phyloP scores from a whole-genome alignment of 805 yeast genomes.

The Teunomyces funiuensis region DNA sequence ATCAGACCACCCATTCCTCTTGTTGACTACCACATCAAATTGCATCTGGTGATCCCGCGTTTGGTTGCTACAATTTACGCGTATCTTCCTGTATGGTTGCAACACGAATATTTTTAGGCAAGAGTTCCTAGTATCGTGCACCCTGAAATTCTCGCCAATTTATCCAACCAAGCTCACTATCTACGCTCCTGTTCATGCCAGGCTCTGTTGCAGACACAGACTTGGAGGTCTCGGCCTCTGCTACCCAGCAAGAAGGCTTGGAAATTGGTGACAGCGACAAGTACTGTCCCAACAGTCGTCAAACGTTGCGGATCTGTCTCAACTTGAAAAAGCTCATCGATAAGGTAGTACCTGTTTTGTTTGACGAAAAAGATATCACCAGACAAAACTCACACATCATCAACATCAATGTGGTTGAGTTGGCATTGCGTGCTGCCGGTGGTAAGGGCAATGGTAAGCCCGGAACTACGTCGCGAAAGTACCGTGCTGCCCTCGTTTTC shows the following conservation, averaged over 20 bases:
- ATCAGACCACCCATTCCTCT: too few species aligned
- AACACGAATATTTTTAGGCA: too few species aligned
- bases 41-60: too few species aligned
- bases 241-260: constrained; percentile 9
- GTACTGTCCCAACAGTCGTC: constrained; percentile 61
- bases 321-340: constrained; percentile 76
- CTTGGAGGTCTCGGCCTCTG: not conserved
- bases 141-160: not conserved
- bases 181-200: too few species aligned
- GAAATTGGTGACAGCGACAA: constrained; percentile 12
- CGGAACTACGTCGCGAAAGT: constrained; percentile 57
- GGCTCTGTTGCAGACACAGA: constrained; percentile 5
- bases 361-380: constrained; percentile 49
- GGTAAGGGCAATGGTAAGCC: constrained; percentile 62
- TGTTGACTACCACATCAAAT: too few species aligned
- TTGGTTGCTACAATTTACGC: not conserved
- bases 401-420: constrained; percentile 54
- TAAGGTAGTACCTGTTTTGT: constrained; percentile 65
- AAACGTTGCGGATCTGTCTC: constrained; percentile 64
- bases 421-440: constrained; percentile 76
- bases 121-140: not conserved
- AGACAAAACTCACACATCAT: constrained; percentile 60
- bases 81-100: not conserved
- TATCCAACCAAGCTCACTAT: too few species aligned
- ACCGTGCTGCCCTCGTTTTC: constrained; percentile 67